Conservation (phyloP, 2,329 filamentous ascomycete species). For the Pseudocercospora cruenta region DNA sequence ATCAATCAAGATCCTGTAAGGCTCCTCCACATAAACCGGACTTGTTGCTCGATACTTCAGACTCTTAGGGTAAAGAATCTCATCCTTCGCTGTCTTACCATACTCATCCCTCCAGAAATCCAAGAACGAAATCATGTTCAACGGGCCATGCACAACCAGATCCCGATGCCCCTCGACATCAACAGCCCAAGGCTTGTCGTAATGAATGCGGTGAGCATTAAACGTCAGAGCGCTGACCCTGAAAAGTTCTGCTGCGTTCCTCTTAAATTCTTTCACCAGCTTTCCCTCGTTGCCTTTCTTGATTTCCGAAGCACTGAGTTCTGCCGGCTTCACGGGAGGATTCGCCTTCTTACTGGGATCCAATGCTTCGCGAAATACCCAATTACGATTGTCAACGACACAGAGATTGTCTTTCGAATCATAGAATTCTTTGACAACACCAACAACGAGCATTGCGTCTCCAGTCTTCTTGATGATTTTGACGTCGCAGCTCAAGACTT, state of each 20-base stretch:
- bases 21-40: slow-evolving; percentile 23
- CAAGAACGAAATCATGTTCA: slow-evolving; percentile 21
- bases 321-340: slow-evolving; percentile 13
- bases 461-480: slow-evolving; percentile 22
- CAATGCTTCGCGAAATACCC: slow-evolving; percentile 22
- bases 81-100: background rate
- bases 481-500: slow-evolving; percentile 14
- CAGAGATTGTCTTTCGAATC: slow-evolving; percentile 12
- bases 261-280: slow-evolving; percentile 9
- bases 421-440: slow-evolving; percentile 20
- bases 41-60: slow-evolving; percentile 22
- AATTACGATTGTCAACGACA: slow-evolving; percentile 19
- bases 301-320: background rate
- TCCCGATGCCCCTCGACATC: slow-evolving; percentile 24
- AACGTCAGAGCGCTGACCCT: slow-evolving; percentile 21
- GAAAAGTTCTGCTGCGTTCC: slow-evolving; percentile 14
- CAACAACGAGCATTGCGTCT: slow-evolving; percentile 19
- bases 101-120: slow-evolving; percentile 23
- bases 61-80: slow-evolving; percentile 15
- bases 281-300: slow-evolving; percentile 9
- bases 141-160: slow-evolving; percentile 22
- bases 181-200: slow-evolving; percentile 17
- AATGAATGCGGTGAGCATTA: slow-evolving; percentile 25
- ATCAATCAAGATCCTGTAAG: slow-evolving; percentile 22
- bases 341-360: slow-evolving; percentile 15